Evolutionary conservation across 352 stramenopile genomes (phyloP), one percentile per base, ranked within the genome.

Genomic region (Plasmopara halstedii): DNA sequence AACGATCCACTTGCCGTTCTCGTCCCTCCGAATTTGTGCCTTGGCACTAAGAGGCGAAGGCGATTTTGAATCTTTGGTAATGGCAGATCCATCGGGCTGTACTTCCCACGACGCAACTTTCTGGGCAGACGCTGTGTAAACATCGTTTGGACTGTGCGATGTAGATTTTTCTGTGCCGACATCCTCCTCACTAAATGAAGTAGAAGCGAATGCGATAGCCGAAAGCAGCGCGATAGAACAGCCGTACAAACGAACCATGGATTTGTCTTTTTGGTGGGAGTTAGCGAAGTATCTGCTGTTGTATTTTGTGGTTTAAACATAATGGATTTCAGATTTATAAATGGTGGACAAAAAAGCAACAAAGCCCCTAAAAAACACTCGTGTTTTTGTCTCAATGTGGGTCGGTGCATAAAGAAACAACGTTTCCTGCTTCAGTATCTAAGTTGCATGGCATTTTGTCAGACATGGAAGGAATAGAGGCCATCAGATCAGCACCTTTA

Each of bases 71-170:
- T 10, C 17, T 13, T 51, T 64, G 22, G n/a, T 56, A 20, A 39
- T 56, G 20, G 54, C 29, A 9, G 52, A 58, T 2, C 57, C 57
- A 15, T 62, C 52, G 5, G 57, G 26, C n/a, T 62, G 15, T 2
- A 66, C 42, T 37, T 66, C 57, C 37, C 43, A 62, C 8, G 57
- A 62, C 8, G 26, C 26, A 2, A 59, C 20, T 21, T 45, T 37
- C 18, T 57, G 40, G 2, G 18, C 11, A 4, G 27, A 15, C 18
- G 46, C 40, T 46, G 40, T 22, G 26, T 40, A 15, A 23, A 39
- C 25, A 31, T 50, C 49, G 10, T 41, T 48, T 3, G 15, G 10
- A 13, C 48, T 36, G 6, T 39, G 17, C 2, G 15, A n/a, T 3
- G 13, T 2, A 2, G 23, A 10, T 11, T 29, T 29, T 2, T 29